phyloP scores from a whole-genome alignment of 2,329 filamentous ascomycete species.

The Arthrinium puccinioides region DNA sequence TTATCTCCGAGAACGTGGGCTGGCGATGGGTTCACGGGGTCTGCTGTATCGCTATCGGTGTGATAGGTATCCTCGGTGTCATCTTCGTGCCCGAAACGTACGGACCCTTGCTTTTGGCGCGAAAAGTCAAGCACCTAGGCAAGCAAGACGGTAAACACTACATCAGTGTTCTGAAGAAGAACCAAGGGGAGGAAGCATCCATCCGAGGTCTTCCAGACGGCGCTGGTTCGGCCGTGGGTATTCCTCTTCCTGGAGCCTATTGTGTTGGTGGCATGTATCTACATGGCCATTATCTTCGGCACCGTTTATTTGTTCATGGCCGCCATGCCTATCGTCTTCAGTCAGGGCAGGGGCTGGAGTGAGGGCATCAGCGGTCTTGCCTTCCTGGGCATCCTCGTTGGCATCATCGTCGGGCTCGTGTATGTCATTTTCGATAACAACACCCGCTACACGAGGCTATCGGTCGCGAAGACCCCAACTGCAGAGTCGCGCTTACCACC shows the following conservation, averaged over 20 bases:
- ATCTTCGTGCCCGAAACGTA: conserved; percentile 54
- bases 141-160: conserved; percentile 48
- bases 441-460: conserved; percentile 36
- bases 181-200: conserved; percentile 34
- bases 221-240: conserved; percentile 56
- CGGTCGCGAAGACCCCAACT: conserved; percentile 40
- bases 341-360: conserved; percentile 48
- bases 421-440: conserved; percentile 48
- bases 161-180: conserved; percentile 38
- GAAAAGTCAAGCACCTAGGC: conserved; percentile 42
- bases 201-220: conserved; percentile 43
- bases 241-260: conserved; percentile 62
- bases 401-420: conserved; percentile 49
- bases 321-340: conserved; percentile 56
- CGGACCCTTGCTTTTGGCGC: conserved; percentile 46
- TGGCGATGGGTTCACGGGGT: conserved; percentile 62
- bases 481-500: conserved; percentile 58
- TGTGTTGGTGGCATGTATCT: conserved; percentile 54
- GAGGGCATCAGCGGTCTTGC: conserved; percentile 52
- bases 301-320: conserved; percentile 49
- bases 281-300: conserved; percentile 53
- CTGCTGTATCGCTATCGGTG: conserved; percentile 52
- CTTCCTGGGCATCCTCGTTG: conserved; percentile 57
- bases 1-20: conserved; percentile 50
- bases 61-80: conserved; percentile 46